phyloP scores from a whole-genome alignment of 352 stramenopile genomes.

The Peronosclerospora sorghi region DNA sequence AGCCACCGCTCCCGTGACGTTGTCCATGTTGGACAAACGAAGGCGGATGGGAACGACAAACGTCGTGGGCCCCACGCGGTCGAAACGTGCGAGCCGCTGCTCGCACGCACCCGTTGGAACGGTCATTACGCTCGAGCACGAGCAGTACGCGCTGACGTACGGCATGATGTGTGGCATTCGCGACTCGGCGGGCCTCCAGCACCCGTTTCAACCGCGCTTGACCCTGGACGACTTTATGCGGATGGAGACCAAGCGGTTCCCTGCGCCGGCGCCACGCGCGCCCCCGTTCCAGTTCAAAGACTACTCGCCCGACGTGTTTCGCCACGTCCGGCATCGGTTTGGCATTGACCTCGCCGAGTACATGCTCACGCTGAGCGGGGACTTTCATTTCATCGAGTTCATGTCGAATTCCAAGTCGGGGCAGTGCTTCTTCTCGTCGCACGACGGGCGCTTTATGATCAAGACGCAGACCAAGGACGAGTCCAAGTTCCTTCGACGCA shows the following conservation, averaged over 20 bases:
- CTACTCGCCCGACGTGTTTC: constrained; percentile 84
- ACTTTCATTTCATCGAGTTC: constrained; percentile 98
- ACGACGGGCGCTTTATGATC: constrained; percentile 96
- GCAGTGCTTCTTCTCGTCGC: constrained; percentile 99
- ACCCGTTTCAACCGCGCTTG: constrained; percentile 67
- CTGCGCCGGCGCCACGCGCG: constrained; percentile 61
- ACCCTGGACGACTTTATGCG: constrained; percentile 89
- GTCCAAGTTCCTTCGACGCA: constrained; percentile 95
- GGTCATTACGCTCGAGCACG: constrained; percentile 82
- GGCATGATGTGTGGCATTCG: constrained; percentile 98
- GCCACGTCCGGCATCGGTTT: constrained; percentile 67
- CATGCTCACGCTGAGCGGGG: constrained; percentile 87
- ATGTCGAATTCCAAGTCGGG: constrained; percentile 97
- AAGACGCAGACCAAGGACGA: constrained; percentile 99
- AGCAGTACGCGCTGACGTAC: constrained; percentile 96
- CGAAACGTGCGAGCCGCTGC: constrained; percentile 35
- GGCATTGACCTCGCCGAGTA: constrained; percentile 76
- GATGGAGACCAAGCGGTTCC: constrained; percentile 68
- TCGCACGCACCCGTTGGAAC: constrained; percentile 64
- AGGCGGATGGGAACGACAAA: constrained; percentile 49
- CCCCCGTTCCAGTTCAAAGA: constrained; percentile 88
- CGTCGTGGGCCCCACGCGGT: constrained; percentile 34
- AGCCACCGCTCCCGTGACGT: no score
- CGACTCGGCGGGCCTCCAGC: constrained; percentile 86
- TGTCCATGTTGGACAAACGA: no score